phyloP scores from a whole-genome alignment of 768 basidiomycete genomes.

The Trametes cubensis region DNA sequence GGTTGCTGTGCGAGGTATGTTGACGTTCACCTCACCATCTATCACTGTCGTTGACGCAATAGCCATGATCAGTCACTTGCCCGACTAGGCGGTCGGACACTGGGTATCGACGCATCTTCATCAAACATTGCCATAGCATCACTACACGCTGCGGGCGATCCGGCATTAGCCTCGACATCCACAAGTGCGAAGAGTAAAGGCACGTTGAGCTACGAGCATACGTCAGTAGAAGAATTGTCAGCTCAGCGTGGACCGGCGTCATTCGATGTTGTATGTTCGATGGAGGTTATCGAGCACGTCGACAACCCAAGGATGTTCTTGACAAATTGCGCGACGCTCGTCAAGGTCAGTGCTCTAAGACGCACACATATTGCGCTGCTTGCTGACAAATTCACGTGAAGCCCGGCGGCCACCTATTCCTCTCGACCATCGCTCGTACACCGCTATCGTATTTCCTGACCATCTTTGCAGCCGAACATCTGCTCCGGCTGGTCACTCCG shows the following conservation, averaged over 20 bases:
- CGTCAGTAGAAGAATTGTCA: constrained; percentile 75
- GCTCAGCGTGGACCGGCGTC: constrained; percentile 50
- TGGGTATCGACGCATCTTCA: constrained; percentile 90
- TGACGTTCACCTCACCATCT: background rate
- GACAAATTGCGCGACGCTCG: constrained; percentile 74
- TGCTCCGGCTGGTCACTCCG: constrained; percentile 75
- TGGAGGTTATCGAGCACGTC: constrained; percentile 99
- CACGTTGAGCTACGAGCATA: constrained; percentile 66
- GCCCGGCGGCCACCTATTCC: constrained; percentile 95
- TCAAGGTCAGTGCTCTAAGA: constrained; percentile 64
- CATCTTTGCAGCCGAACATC: constrained; percentile 78
- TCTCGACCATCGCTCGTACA: constrained; percentile 92
- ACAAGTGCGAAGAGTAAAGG: constrained; percentile 18
- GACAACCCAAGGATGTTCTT: constrained; percentile 89
- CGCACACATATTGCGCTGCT: no score
- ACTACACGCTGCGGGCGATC: constrained; percentile 80
- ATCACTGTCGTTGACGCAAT: background rate
- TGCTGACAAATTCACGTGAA: constrained; percentile 34
- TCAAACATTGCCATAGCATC: constrained; percentile 86
- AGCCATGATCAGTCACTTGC: constrained; percentile 67
- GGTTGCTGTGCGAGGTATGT: constrained; percentile 85
- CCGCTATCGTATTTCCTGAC: constrained; percentile 72
- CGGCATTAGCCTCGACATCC: constrained; percentile 46
- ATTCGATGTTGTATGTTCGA: constrained; percentile 93
- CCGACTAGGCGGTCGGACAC: constrained; percentile 81